Evolutionary conservation across 345 rosid genomes (phyloP).

Genomic region (Rhodamnia argentea): DNA sequence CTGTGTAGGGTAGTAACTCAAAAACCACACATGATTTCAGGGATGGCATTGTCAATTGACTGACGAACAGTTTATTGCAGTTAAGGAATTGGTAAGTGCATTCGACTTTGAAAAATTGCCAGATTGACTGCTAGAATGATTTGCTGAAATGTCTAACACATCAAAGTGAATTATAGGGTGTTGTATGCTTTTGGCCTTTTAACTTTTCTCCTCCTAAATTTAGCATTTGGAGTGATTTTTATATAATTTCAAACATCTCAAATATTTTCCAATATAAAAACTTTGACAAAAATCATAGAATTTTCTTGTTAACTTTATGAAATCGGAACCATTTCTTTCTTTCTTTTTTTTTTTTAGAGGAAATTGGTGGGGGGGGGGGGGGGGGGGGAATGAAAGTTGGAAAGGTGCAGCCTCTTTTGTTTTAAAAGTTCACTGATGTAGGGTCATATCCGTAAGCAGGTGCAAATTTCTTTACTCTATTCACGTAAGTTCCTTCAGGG

Average conservation of each 20-base stretch:
- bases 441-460: neutral
- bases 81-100: slow-evolving; percentile 86
- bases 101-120: neutral
- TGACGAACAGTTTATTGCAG: slow-evolving; percentile 94
- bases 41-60: slow-evolving; percentile 85
- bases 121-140: neutral
- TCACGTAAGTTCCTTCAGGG: neutral
- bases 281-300: neutral
- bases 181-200: neutral
- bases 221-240: neutral
- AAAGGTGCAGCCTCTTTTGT: neutral
- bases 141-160: neutral
- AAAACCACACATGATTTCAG: slow-evolving; percentile 34
- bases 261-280: neutral
- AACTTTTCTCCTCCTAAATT: neutral
- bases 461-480: neutral
- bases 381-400: neutral
- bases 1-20: slow-evolving; percentile 15
- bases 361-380: neutral
- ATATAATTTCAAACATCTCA: neutral
- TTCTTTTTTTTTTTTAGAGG: neutral
- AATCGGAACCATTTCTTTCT: neutral
- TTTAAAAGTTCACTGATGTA: neutral
- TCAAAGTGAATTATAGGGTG: neutral
- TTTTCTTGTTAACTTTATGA: neutral